Base-by-base conservation (phyloP, 1,284 basidiomycete species). In the Thecaphora thlaspeos region DNA sequence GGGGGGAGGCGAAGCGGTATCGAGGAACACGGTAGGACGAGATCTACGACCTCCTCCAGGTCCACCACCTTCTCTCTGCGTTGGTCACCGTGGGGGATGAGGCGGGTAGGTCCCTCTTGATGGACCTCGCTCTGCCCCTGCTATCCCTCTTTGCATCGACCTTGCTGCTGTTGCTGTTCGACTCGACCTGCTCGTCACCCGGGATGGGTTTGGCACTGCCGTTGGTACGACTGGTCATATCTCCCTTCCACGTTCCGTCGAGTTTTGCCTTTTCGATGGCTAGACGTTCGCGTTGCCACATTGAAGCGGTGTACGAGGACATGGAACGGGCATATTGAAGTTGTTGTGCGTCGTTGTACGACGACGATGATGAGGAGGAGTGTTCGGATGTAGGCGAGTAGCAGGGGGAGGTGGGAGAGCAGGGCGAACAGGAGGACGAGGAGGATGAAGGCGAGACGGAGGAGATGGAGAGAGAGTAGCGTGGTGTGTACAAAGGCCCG, bases 231-330 rank as follows among this genome's bases (percentile, higher is more conserved):
- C 43, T 47, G 1, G 61, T 64, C 18, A 56, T 12, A 48, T 60
- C 46, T 23, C 61, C 61, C 7, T 54, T 60, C 43, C 58, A 64
- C 14, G 61, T 64, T 0, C 61, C 61, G 3, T 60, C 51, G 32
- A 60, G 44, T 21, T 64, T 64, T 11, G 61, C 50, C 41, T 60
- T 60, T 48, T 64, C 61, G 48, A 64, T 64, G 21, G 57, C 57
- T 2, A 60, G 48, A 11, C 61, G 45, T 45, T 64, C 57, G 24
- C 43, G 47, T 50, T 64, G 61, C 61, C 61, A 64, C 61, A 64
- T 64, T 34, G 18, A 3, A 0, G 61, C 50, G 2, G 61, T 64
- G 48, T 64, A 57, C 11, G 43, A 34, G 3, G 57, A 54, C 61
- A 64, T 64, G 0, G 46, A 26, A 2, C 46, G 24, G 2, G 61